Evolutionary conservation across 805 yeast species (phyloP), one percentile per base, ranked within the genome.

Genomic region (Saturnispora sanitii): DNA sequence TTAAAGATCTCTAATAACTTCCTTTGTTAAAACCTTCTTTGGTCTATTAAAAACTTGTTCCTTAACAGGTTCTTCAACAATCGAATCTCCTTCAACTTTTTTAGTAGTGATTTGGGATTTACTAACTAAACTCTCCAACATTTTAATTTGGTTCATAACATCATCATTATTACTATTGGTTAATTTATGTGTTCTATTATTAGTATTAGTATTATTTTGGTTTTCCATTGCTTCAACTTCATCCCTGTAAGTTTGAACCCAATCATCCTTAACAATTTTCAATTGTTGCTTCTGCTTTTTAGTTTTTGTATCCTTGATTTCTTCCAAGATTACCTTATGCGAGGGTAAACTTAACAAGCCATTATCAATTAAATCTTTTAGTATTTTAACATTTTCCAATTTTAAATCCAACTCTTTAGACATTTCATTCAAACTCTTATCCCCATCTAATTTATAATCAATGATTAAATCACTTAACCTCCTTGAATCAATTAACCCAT

Each of bases 331-430:
- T 33, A 56, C 52, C 22, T 48, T 49, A 35, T 48, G 48, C 7
- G 52, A 46, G 12, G 61, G 61, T 36, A 56, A 35, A 13, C 39
- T 36, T 6, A 57, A 29, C 12, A 43, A 32, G 6, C 51, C 51
- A 2, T 44, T 34, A 22, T 50, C 52, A n/a, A 56, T 41, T 15
- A 55, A 23, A 6, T 37, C 37, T 29, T 47, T 40, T 9, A 55
- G 40, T 4, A 40, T 35, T 4, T 17, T 18, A 38, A 52, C 42
- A 33, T 53, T 48, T 15, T 44, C 32, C 2, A 37, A 34, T 28
- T 40, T 51, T 11, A 54, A 30, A 12, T 44, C 45, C 30, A 21
- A 47, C 35, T 39, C 37, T 23, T 41, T 33, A 4, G 43, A 44
- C 4, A 32, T 21, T 27, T 38, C 30, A 7, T 20, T 39, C 26